Percentiles rank a stretch among this genome's conserved stretches.
Conservation (phyloP, 441 rosid species). For the Erodium trifolium region DNA sequence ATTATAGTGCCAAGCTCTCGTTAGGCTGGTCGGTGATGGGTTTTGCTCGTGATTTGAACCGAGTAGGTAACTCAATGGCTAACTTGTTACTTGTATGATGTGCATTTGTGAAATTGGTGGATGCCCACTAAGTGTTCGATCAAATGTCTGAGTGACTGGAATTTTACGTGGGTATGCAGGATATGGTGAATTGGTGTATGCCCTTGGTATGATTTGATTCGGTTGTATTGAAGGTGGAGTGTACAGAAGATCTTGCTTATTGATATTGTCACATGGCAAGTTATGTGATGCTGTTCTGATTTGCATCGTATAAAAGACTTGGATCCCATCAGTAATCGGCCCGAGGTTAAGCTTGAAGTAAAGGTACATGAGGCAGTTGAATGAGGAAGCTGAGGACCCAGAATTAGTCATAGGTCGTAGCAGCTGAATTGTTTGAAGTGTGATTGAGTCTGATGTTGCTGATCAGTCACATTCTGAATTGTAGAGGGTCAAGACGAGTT, state of each 20-base stretch:
- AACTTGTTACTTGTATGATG: too few species aligned
- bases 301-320: too few species aligned
- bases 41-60: neutral
- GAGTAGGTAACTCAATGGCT: neutral
- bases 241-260: too few species aligned
- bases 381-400: neutral
- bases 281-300: conserved; percentile 1
- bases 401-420: neutral
- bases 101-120: neutral
- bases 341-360: neutral
- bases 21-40: neutral
- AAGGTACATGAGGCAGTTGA: neutral
- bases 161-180: neutral
- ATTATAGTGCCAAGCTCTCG: neutral
- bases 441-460: neutral
- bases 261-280: neutral
- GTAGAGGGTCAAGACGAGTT: neutral
- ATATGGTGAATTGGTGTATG: neutral
- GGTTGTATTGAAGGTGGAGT: too few species aligned
- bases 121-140: conserved; percentile 4
- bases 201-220: too few species aligned
- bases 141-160: neutral
- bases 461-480: conserved; percentile 3
- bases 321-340: neutral
- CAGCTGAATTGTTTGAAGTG: neutral